Evolutionary conservation across 73 alveolate species (phyloP).

Genomic region (Urostyla sp.): DNA sequence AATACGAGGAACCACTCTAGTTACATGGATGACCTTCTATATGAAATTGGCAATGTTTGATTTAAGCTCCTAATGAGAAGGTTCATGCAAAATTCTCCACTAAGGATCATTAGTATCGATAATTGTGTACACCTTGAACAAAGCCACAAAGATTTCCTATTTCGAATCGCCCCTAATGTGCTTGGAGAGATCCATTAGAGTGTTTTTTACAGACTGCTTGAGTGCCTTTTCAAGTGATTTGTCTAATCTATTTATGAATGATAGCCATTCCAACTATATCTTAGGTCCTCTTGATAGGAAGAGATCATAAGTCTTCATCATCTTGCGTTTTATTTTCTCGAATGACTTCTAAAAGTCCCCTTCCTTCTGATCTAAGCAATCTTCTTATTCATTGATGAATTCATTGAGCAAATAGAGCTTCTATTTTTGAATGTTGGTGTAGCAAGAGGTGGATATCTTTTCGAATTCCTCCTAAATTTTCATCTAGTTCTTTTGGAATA

Average conservation of each 20-base stretch:
- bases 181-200: slow-evolving; percentile 84
- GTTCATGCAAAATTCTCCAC: slow-evolving; percentile 75
- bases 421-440: slow-evolving; percentile 77
- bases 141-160: slow-evolving; percentile 67
- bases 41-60: slow-evolving; percentile 60
- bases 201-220: slow-evolving; percentile 91
- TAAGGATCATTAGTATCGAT: slow-evolving; percentile 58
- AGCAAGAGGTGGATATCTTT: slow-evolving; percentile 72
- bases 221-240: slow-evolving; percentile 84
- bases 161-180: slow-evolving; percentile 84
- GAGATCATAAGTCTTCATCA: slow-evolving; percentile 85
- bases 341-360: slow-evolving; percentile 66
- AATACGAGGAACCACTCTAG: slow-evolving; percentile 71
- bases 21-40: slow-evolving; percentile 58
- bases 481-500: slow-evolving; percentile 79
- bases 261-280: slow-evolving; percentile 76
- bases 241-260: slow-evolving; percentile 78
- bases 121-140: slow-evolving; percentile 66
- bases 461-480: slow-evolving; percentile 79
- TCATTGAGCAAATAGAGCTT: slow-evolving; percentile 72
- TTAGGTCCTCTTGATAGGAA: slow-evolving; percentile 74
- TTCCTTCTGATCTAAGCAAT: slow-evolving; percentile 71
- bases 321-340: slow-evolving; percentile 73
- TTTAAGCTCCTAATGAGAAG: slow-evolving; percentile 77
- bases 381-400: slow-evolving; percentile 83